A percentile compares a stretch with the other conserved stretches of the same genome.
Evolutionary conservation across 2,329 filamentous ascomycete species (phyloP).

Genomic region (Gremmenia infestans): DNA sequence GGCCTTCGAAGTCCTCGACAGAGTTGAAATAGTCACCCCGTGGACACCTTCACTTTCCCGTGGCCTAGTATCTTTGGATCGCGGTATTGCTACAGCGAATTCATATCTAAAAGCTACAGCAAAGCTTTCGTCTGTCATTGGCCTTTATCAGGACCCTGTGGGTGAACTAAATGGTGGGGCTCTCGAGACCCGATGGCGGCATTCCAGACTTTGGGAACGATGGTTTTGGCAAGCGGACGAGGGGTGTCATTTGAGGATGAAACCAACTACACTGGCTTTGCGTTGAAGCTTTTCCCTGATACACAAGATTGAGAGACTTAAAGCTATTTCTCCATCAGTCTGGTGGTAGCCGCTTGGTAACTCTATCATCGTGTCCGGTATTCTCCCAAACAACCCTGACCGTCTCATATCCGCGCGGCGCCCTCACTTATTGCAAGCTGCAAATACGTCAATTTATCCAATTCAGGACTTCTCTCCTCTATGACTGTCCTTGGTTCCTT

Average conservation of each 20-base stretch:
- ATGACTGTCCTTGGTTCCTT: too few relatives aligned
- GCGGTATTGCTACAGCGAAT: not conserved
- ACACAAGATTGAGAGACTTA: not conserved
- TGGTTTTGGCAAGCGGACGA: constrained; percentile 3
- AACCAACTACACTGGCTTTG: not conserved
- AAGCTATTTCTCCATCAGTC: not conserved
- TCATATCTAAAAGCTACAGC: not conserved
- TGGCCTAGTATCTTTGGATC: not conserved
- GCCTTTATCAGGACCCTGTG: not conserved
- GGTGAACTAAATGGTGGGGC: not conserved
- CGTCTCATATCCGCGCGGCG: not conserved
- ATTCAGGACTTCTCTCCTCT: too few relatives aligned
- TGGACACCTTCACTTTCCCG: not conserved
- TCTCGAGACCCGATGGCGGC: not conserved
- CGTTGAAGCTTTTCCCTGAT: not conserved
- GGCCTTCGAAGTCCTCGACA: not conserved
- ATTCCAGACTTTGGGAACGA: not conserved
- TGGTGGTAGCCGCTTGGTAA: not conserved
- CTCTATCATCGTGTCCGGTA: constrained; percentile 12
- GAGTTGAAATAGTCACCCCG: not conserved
- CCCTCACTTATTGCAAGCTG: constrained; percentile 5
- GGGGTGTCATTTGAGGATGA: not conserved
- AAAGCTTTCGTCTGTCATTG: not conserved
- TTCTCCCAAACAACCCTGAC: constrained; percentile 16
- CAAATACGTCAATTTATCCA: too few relatives aligned